phyloP scores from a whole-genome alignment of 2,329 filamentous ascomycete genomes.

The Phaeosphaeria sp. region DNA sequence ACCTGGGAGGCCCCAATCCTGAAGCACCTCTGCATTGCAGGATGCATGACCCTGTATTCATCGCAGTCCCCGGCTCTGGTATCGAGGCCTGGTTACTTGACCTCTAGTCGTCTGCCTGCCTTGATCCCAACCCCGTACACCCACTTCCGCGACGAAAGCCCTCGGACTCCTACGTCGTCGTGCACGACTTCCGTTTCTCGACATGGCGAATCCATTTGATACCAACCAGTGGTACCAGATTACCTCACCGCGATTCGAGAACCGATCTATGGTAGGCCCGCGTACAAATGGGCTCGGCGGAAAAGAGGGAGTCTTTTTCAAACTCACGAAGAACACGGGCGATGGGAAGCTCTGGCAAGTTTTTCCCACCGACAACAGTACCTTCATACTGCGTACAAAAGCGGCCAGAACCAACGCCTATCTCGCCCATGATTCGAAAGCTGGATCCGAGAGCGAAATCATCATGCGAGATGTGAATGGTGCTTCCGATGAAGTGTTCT shows the following conservation, averaged over 20 bases:
- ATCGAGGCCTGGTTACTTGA: neutral
- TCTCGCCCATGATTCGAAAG: neutral
- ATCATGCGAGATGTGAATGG: neutral
- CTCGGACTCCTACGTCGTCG: neutral
- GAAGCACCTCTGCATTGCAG: neutral
- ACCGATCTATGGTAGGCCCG: neutral
- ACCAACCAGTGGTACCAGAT: neutral
- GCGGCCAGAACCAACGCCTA: neutral
- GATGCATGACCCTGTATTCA: neutral
- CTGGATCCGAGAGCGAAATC: neutral
- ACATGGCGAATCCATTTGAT: neutral
- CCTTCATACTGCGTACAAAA: neutral
- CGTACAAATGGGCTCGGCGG: neutral
- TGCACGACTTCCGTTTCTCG: neutral
- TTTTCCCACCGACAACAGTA: neutral
- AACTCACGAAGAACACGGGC: neutral
- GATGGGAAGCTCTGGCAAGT: neutral
- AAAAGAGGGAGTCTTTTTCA: neutral
- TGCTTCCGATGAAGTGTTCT: neutral
- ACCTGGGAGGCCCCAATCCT: neutral
- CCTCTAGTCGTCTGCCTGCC: too few relatives aligned
- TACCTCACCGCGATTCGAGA: neutral
- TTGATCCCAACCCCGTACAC: neutral
- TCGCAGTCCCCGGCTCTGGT: neutral
- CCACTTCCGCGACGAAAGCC: neutral